Evolutionary conservation across 768 basidiomycete species (phyloP), one percentile per base, ranked within the genome.

Genomic region (Tylopilus vinaceipallidus): DNA sequence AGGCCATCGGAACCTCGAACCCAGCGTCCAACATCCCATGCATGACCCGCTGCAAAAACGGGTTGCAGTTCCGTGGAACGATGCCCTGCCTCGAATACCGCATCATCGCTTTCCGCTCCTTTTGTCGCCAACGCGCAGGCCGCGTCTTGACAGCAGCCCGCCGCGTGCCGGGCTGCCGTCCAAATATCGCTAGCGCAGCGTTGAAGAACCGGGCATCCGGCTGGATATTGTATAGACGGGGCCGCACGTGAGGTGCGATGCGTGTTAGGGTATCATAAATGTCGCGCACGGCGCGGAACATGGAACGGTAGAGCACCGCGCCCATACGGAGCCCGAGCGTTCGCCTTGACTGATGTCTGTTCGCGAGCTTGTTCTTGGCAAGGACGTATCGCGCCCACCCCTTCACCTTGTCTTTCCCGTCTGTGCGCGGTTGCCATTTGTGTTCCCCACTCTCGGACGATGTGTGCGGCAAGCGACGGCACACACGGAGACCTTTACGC

Each of bases 141-240:
- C 44, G 22, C 1, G 49, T 55, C 32, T 48, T 53, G n/a, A n/a
- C n/a, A 2, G 29, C 42, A 17, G 50, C 49, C 24, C 60, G 67
- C 27, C 44, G 60, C 59, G 42, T 59, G 10, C 39, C 34, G 20
- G 60, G 48, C 13, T 60, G 59, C 11, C 64, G 61, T 16, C 66
- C 60, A 32, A 77, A 73, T 39, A 84, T 66, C 10, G 69, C 64
- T 12, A 88, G 66, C 9, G 80, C 71, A 2, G 81, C 81, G 47
- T 86, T 86, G 69, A 83, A 88, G 61, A 87, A 87, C 38, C 78
- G 73, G n/a, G 75, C 78, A 56, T 90, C 87, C 1, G 80, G 77
- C 22, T 52, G 52, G 8, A 78, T 78, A 17, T 73, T 57, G 45
- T 71, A 58, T 30, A 70, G 49, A 37, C 56, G 62, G 19, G 69